Evolutionary conservation across 306 rosid genomes (phyloP).

Genomic region (Citrullus amarus): DNA sequence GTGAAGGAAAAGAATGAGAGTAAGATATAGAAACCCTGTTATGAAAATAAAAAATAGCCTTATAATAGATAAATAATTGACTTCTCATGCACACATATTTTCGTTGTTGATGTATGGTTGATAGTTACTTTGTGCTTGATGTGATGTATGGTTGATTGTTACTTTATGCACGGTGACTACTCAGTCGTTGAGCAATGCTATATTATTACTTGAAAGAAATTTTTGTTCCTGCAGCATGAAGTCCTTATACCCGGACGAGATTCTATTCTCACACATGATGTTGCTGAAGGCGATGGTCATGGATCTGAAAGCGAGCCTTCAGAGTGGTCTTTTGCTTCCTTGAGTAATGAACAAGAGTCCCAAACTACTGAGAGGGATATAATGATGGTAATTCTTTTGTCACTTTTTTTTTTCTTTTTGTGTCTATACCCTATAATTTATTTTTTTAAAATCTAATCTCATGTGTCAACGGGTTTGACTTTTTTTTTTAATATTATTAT

Average conservation of each 20-base stretch:
- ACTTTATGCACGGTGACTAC: background rate
- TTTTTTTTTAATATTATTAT: background rate
- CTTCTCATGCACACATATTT: background rate
- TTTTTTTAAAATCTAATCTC: background rate
- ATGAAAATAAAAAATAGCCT: background rate
- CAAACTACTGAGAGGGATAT: constrained; percentile 54
- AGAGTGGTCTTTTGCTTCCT: constrained; percentile 38
- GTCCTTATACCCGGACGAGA: constrained; percentile 23
- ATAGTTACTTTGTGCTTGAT: background rate
- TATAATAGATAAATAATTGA: background rate
- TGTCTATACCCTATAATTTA: background rate
- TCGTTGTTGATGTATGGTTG: background rate
- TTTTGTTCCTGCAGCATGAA: constrained; percentile 9
- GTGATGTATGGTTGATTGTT: background rate
- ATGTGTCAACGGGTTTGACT: background rate
- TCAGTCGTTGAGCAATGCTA: background rate
- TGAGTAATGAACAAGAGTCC: constrained; percentile 37
- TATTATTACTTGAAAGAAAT: background rate
- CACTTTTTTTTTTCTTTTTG: background rate
- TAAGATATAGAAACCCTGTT: background rate
- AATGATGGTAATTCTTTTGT: constrained; percentile 43
- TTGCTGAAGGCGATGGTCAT: constrained; percentile 30
- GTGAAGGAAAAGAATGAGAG: background rate
- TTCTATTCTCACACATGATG: constrained; percentile 21
- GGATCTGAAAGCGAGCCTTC: constrained; percentile 36